These are phyloP conservation scores for Breynia disticha DNA, from an alignment of 441 rosid species.

Conservation along the genomic window DNA sequence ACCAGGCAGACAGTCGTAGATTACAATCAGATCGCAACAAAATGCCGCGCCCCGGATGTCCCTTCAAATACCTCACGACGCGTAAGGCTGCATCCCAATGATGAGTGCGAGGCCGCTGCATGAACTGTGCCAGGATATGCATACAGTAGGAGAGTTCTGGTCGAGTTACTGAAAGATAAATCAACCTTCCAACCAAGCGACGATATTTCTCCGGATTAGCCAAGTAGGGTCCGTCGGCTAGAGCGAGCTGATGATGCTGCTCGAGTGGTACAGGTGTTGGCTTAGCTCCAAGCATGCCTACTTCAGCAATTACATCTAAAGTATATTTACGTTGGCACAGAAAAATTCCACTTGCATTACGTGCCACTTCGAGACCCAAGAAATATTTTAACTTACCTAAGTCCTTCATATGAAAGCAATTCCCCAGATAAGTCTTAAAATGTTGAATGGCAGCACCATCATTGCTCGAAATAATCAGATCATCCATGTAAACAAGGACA, in stretches of 20 bases:
- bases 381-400: too few species aligned
- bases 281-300: background rate
- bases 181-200: background rate
- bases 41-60: too few species aligned
- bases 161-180: conserved; percentile 2
- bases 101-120: background rate
- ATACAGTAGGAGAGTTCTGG: background rate
- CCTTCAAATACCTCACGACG: too few species aligned
- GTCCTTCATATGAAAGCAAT: background rate
- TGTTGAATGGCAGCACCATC: background rate
- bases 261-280: background rate
- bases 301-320: background rate
- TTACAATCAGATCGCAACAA: too few species aligned
- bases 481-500: conserved; percentile 9
- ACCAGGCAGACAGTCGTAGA: too few species aligned
- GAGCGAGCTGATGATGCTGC: background rate
- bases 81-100: too few species aligned
- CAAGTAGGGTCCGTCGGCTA: background rate
- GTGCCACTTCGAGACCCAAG: conserved; percentile 1
- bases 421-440: background rate
- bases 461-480: conserved; percentile 8
- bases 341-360: too few species aligned
- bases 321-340: too few species aligned
- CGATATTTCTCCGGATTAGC: background rate
- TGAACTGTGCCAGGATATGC: conserved; percentile 6